Percentiles rank a stretch among this genome's conserved stretches.
These are phyloP conservation scores for Hemisphaericaspora xylanilytica DNA, from an alignment of 1,139 yeast genomes.

Conservation along the genomic window DNA sequence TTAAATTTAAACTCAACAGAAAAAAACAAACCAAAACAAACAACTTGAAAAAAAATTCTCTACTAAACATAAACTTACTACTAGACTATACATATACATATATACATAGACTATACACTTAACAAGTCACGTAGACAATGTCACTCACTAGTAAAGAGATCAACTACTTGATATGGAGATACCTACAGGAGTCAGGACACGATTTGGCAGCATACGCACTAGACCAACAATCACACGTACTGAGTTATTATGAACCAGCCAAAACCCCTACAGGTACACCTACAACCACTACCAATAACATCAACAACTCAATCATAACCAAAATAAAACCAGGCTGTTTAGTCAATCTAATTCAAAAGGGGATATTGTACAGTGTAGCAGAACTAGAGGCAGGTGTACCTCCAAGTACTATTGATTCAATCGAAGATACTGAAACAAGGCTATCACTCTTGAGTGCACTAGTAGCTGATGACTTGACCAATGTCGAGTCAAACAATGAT, in stretches of 20 bases:
- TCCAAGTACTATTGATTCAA: slow-evolving; percentile 1
- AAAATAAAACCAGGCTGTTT: slow-evolving; percentile 62
- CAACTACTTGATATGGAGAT: slow-evolving; percentile 90
- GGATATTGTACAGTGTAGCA: slow-evolving; percentile 60
- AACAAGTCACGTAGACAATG: too few species aligned
- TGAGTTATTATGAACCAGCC: slow-evolving; percentile 48
- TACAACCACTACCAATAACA: slow-evolving; percentile 4
- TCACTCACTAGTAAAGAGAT: slow-evolving; percentile 81
- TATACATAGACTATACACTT: too few species aligned
- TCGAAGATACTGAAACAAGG: slow-evolving; percentile 16
- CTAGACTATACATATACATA: too few species aligned
- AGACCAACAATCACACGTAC: slow-evolving; percentile 69
- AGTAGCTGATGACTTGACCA: slow-evolving; percentile 21
- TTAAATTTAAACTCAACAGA: too few species aligned
- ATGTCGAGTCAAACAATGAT: slow-evolving; percentile 1
- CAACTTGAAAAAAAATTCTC: too few species aligned
- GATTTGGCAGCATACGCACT: slow-evolving; percentile 81
- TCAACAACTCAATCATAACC: slow-evolving; percentile 47
- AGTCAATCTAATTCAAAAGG: slow-evolving; percentile 80
- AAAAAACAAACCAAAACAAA: too few species aligned
- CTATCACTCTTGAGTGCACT: slow-evolving; percentile 33
- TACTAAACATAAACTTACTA: too few species aligned
- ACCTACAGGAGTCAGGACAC: slow-evolving; percentile 82
- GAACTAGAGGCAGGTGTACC: slow-evolving; percentile 23
- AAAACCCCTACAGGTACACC: too few species aligned